phyloP scores from a whole-genome alignment of 202 grass and related monocot genomes.

The Schoenoplectus tabernaemontani region DNA sequence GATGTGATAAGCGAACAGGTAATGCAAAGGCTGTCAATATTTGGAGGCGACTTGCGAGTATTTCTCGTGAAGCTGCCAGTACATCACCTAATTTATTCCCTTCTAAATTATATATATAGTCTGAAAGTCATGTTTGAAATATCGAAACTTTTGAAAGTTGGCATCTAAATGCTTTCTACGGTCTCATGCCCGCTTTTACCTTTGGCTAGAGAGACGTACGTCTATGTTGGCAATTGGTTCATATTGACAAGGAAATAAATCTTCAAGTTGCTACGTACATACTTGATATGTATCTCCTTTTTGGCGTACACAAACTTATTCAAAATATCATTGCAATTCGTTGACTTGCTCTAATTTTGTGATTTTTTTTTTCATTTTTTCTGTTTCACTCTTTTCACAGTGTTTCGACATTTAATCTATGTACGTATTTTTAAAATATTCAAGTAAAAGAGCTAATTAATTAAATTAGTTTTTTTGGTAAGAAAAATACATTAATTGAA shows the following conservation, averaged over 20 bases:
- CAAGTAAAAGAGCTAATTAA: too few species aligned
- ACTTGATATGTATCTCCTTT: background rate
- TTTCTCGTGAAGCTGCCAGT: background rate
- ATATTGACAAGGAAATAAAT: background rate
- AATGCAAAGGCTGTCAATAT: background rate
- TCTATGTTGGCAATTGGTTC: background rate
- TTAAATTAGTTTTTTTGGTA: too few species aligned
- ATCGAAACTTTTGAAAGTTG: background rate
- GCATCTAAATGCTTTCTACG: background rate
- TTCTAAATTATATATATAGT: background rate
- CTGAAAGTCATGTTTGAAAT: constrained; percentile 8
- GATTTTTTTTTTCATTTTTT: background rate
- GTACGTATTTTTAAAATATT: too few species aligned
- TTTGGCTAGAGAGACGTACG: background rate
- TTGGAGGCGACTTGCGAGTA: background rate
- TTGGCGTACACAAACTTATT: background rate
- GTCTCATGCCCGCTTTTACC: background rate
- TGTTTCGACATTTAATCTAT: too few species aligned
- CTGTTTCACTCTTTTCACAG: too few species aligned
- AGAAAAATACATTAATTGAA: too few species aligned
- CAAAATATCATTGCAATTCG: background rate
- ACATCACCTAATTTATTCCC: background rate
- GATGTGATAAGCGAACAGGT: background rate
- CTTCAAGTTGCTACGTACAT: background rate
- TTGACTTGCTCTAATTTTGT: background rate